phyloP scores from a whole-genome alignment of 768 basidiomycete species.

The Psilocybe subaeruginosa region DNA sequence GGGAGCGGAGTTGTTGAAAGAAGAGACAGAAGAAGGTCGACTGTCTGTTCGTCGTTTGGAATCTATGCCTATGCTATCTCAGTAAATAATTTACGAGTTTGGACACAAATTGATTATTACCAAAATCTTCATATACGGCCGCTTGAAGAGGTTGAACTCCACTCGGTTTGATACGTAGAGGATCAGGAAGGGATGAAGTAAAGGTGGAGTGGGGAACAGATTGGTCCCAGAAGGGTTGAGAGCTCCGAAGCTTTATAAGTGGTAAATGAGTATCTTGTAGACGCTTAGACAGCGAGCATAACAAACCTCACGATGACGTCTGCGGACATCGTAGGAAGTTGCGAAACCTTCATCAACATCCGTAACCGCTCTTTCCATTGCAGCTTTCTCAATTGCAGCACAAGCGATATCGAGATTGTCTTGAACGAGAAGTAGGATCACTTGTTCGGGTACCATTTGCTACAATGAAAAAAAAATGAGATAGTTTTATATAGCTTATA shows the following conservation, averaged over 20 bases:
- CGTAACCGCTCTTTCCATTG: slow-evolving; percentile 92
- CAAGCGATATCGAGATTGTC: slow-evolving; percentile 96
- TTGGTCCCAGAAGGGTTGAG: slow-evolving; percentile 90
- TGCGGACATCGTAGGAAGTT: slow-evolving; percentile 78
- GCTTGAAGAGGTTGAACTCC: slow-evolving; percentile 85
- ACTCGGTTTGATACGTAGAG: slow-evolving; percentile 79
- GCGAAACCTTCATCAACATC: slow-evolving; percentile 93
- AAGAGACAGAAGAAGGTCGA: slow-evolving; percentile 71
- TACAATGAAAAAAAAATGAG: slow-evolving; percentile 23
- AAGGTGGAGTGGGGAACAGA: slow-evolving; percentile 72
- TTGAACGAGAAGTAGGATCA: slow-evolving; percentile 76
- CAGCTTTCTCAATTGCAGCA: slow-evolving; percentile 93
- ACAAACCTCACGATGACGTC: slow-evolving; percentile 84
- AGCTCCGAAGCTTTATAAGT: slow-evolving; percentile 55
- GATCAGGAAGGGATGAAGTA: slow-evolving; percentile 78
- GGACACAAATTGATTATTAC: slow-evolving; percentile 32
- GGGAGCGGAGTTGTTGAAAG: slow-evolving; percentile 54
- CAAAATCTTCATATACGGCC: slow-evolving; percentile 95
- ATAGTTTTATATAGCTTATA: neutral
- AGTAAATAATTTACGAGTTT: slow-evolving; percentile 17
- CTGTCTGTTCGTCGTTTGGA: slow-evolving; percentile 60
- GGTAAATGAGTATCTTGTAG: neutral
- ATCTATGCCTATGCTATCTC: slow-evolving; percentile 47
- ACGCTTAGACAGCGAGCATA: neutral
- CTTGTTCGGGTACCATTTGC: slow-evolving; percentile 81